Percentiles rank a stretch among this genome's conserved stretches.
Conservation (phyloP, 2,329 filamentous ascomycete genomes). For the Emmonsiellopsis sp. region DNA sequence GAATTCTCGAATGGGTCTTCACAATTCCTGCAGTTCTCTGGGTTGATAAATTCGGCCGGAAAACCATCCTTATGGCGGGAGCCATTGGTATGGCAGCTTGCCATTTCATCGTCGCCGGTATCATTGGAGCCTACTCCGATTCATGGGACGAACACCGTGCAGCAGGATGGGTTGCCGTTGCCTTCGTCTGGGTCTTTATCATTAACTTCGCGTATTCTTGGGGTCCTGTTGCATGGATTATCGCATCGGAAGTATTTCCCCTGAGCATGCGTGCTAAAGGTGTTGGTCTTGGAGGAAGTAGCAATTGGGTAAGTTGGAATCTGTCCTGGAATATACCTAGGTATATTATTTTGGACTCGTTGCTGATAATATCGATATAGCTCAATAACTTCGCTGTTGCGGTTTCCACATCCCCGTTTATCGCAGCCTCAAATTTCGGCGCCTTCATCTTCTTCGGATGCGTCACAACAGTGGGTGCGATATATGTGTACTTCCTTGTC, state of each 20-base stretch:
- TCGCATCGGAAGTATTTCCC: conserved; percentile 66
- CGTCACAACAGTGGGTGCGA: conserved; percentile 27
- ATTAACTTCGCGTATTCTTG: conserved; percentile 68
- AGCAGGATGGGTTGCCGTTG: conserved; percentile 61
- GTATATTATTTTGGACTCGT: conserved; percentile 10
- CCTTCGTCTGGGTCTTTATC: conserved; percentile 58
- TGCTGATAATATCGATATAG: conserved; percentile 16
- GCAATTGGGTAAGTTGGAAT: conserved; percentile 21
- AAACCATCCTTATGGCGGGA: conserved; percentile 36
- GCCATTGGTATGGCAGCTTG: conserved; percentile 62
- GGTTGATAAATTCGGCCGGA: conserved; percentile 33
- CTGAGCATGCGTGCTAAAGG: conserved; percentile 57
- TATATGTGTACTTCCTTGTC: conserved; percentile 33
- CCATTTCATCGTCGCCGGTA: conserved; percentile 63
- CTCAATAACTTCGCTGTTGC: conserved; percentile 56
- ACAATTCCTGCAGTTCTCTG: conserved; percentile 34
- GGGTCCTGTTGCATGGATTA: conserved; percentile 62
- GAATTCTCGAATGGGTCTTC: conserved; percentile 31
- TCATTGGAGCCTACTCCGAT: conserved; percentile 55
- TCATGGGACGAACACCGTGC: conserved; percentile 49
- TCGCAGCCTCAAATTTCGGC: conserved; percentile 59
- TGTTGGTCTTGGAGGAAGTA: conserved; percentile 22
- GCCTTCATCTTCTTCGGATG: conserved; percentile 58
- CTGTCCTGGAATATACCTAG: not conserved
- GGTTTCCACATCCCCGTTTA: conserved; percentile 61